Base-by-base conservation (phyloP, 1,284 basidiomycete species). In the Ganoderma lingzhi region DNA sequence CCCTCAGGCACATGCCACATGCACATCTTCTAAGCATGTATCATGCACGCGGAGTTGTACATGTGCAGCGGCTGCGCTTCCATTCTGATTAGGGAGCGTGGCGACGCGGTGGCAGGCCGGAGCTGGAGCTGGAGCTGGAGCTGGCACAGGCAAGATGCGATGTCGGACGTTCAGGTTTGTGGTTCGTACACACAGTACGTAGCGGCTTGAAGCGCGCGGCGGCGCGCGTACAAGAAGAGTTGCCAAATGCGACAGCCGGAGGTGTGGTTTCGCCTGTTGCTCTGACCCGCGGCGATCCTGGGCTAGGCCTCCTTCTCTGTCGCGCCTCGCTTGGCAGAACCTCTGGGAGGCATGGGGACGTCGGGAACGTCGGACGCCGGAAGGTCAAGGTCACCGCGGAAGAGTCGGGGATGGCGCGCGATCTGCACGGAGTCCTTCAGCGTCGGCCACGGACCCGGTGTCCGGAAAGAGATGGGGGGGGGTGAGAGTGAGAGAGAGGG, bases 381-480 rank as follows among this genome's bases (percentile, higher is more conserved):
- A 10, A 64, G 51, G 41, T 64, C 63, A 10, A 64, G 51, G 41
- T 64, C 63, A 1, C 63, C 63, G 12, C 39, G 51, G 63, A 64
- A 64, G 28, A 64, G 41, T 5, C 39, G 37, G n/a, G 63, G 63
- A 35, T 64, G 63, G 41, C 63, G 63, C 53, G 63, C 63, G 63
- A 64, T 64, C 63, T 64, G 53, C 28, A 23, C 42, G 62, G 30
- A 19, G 61, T 62, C 19, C n/a, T 10, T 28, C 17, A 32, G 23
- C 6, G 35, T 19, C 19, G 44, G 17, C 15, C 44, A 5, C 45
- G n/a, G 45, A n/a, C 45, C 0, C 19, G 45, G 15, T 17, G 17
- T 2, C 1, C 19, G n/a, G 17, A 48, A 48, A 9, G 45, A 45
- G 14, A 10, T 2, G 8, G 35, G 6, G 3, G 35, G 35, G 6